A percentile compares a stretch with the other conserved stretches of the same genome.
phyloP scores from a whole-genome alignment of 768 basidiomycete genomes.

The Tricholoma hemisulphureum region DNA sequence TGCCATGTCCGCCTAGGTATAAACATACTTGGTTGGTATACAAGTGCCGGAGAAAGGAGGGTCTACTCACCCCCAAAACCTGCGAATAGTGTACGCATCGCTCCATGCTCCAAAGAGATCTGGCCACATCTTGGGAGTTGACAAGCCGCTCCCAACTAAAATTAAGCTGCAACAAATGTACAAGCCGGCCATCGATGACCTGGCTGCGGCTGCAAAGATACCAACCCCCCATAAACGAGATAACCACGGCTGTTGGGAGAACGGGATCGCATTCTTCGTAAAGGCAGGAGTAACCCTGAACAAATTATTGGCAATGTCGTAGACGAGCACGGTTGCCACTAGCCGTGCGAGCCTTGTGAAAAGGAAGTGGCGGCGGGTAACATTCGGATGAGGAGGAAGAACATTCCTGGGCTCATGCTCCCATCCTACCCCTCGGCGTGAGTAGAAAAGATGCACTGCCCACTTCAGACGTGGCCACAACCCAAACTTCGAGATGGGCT shows the following conservation, averaged over 20 bases:
- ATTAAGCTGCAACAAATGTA: background rate
- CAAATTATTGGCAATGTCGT: constrained; percentile 20
- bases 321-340: constrained; percentile 13
- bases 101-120: constrained; percentile 22
- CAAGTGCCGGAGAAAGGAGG: too few species aligned
- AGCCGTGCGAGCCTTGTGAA: constrained; percentile 14
- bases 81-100: constrained; percentile 32
- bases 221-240: constrained; percentile 11
- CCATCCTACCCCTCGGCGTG: constrained; percentile 30
- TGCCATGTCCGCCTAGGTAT: constrained; percentile 34
- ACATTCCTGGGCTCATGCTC: constrained; percentile 20
- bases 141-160: constrained; percentile 15
- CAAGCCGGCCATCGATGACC: constrained; percentile 1
- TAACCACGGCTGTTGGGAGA: constrained; percentile 8
- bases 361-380: constrained; percentile 20
- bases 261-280: constrained; percentile 5
- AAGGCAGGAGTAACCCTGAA: constrained; percentile 18
- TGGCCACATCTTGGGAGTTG: constrained; percentile 32
- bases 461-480: constrained; percentile 22
- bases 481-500: constrained; percentile 12
- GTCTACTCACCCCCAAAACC: constrained; percentile 35
- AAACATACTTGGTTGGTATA: background rate
- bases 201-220: constrained; percentile 4
- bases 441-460: constrained; percentile 21
- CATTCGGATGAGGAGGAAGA: constrained; percentile 19